These are phyloP conservation scores for Xylaria intraflava DNA, from an alignment of 495 filamentous ascomycete species.

Conservation along the genomic window DNA sequence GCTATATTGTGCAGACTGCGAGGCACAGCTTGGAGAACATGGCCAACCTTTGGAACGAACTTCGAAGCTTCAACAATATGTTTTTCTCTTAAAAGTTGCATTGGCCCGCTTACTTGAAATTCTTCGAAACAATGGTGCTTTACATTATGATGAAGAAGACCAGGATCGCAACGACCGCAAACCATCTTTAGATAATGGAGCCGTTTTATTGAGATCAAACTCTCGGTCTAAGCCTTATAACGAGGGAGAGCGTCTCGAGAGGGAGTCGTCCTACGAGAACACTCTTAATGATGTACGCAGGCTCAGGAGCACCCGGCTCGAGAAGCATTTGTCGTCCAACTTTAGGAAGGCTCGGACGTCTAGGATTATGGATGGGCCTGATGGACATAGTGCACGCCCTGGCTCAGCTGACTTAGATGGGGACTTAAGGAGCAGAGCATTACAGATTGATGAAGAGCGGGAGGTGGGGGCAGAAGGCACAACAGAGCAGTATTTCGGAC, in stretches of 20 bases:
- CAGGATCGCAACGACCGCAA: conserved; percentile 3
- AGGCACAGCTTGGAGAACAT: conserved; percentile 26
- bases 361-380: conserved; percentile 85
- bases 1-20: conserved; percentile 63
- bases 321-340: conserved; percentile 86
- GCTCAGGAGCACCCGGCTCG: conserved; percentile 84
- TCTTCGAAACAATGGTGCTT: conserved; percentile 69
- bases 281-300: conserved; percentile 91
- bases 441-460: conserved; percentile 80
- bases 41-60: conserved; percentile 51
- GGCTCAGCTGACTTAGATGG: conserved; percentile 70
- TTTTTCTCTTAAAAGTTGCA: conserved; percentile 86
- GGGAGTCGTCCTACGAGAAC: conserved; percentile 82
- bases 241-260: conserved; percentile 49
- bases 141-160: conserved; percentile 40
- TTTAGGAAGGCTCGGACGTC: conserved; percentile 86
- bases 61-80: conserved; percentile 83
- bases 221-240: conserved; percentile 68
- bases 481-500: conserved; percentile 74
- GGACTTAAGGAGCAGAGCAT: conserved; percentile 51
- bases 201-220: conserved; percentile 50
- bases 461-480: conserved; percentile 66
- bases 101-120: conserved; percentile 85
- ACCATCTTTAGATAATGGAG: conserved; percentile 2
- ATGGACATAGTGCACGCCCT: conserved; percentile 67